These are phyloP conservation scores for Erythrobasidium yunnanense DNA, from an alignment of 768 basidiomycete genomes.

Conservation along the genomic window DNA sequence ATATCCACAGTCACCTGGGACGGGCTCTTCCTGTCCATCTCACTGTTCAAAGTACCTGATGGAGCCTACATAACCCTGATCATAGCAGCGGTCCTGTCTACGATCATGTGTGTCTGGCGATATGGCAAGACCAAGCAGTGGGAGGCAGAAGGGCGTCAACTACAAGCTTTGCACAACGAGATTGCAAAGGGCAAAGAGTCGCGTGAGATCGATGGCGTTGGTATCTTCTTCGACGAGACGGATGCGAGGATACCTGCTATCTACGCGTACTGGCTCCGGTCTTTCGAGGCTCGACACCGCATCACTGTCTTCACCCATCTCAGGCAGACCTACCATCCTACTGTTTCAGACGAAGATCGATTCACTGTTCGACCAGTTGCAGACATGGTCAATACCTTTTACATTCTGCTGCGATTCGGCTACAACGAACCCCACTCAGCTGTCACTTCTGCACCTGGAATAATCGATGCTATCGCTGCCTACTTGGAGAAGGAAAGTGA, in stretches of 20 bases:
- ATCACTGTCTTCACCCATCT: neutral
- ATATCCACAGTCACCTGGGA: constrained; percentile 12
- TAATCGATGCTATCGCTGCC: neutral
- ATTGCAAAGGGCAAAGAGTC: neutral
- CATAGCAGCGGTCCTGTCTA: neutral
- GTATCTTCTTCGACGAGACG: constrained; percentile 2
- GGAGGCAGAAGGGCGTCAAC: neutral
- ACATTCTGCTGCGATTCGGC: neutral
- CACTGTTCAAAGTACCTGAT: neutral
- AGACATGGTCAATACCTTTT: neutral
- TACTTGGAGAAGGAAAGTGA: neutral
- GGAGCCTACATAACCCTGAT: neutral
- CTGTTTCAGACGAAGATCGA: neutral
- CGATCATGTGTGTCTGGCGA: neutral
- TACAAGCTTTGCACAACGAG: neutral
- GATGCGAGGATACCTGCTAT: neutral
- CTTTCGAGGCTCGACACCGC: neutral
- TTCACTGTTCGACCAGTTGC: neutral
- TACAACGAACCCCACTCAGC: neutral
- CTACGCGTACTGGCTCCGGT: neutral
- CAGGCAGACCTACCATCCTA: constrained; percentile 4
- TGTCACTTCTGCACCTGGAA: neutral
- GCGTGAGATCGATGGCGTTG: neutral
- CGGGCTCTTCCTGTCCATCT: neutral
- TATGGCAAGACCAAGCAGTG: neutral